Evolutionary conservation across 768 basidiomycete species (phyloP).

Genomic region (Chalciporus chontae): DNA sequence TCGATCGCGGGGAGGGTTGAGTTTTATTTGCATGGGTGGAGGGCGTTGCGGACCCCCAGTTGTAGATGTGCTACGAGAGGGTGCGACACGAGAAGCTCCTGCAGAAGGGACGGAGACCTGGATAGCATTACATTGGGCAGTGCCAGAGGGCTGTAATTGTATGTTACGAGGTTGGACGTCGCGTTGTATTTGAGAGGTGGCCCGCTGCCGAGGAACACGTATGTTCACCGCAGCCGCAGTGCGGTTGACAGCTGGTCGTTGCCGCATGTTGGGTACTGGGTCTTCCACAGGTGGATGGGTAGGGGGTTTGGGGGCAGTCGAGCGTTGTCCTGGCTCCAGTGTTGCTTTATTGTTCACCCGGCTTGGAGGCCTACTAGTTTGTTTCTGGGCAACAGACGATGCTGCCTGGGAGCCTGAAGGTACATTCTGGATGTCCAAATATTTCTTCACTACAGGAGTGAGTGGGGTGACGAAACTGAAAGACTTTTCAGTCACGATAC

Average conservation of each 20-base stretch:
- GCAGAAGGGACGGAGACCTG: constrained; percentile 9
- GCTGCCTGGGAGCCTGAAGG: not conserved
- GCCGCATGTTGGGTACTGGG: constrained; percentile 1
- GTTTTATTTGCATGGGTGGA: constrained; percentile 20
- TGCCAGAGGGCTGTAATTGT: constrained; percentile 15
- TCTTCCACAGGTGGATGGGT: constrained; percentile 4
- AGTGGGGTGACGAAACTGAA: constrained; percentile 69
- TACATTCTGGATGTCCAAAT: constrained; percentile 49
- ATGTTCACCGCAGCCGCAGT: not conserved
- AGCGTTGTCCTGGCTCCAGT: constrained; percentile 7
- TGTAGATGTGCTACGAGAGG: constrained; percentile 1
- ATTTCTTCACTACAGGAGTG: constrained; percentile 73
- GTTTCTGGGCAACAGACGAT: constrained; percentile 15
- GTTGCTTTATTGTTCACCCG: constrained; percentile 14
- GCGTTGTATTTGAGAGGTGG: constrained; percentile 17
- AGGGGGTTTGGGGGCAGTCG: constrained; percentile 11
- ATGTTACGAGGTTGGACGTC: constrained; percentile 14
- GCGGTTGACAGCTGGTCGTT: constrained; percentile 3
- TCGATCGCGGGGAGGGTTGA: constrained; percentile 18
- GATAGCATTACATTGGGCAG: constrained; percentile 18
- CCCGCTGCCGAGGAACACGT: constrained; percentile 17
- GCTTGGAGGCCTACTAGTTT: constrained; percentile 23
- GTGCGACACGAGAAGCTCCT: constrained; percentile 2
- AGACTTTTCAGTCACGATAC: constrained; percentile 6
- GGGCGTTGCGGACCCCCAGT: constrained; percentile 26